A percentile compares a stretch with the other conserved stretches of the same genome.
Conservation (phyloP, 345 rosid species). For the Aegle marmelos region DNA sequence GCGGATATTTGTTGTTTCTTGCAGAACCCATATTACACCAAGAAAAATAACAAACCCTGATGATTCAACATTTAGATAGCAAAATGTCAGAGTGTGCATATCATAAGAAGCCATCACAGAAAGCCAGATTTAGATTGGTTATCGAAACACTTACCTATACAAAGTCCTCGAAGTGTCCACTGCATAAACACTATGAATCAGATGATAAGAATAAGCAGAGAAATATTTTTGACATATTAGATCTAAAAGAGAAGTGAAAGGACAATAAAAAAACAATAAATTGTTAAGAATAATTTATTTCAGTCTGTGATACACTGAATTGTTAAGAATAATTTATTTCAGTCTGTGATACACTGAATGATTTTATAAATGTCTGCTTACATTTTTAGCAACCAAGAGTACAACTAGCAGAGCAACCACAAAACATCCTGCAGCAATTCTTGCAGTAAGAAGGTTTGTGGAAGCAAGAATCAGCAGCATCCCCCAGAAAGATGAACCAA, state of each 20-base stretch:
- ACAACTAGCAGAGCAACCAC: constrained; percentile 48
- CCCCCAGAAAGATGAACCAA: constrained; percentile 74
- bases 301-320: neutral
- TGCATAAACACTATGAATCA: constrained; percentile 27
- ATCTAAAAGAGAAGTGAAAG: neutral
- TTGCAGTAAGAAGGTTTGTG: constrained; percentile 56
- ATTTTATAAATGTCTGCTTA: constrained; percentile 21
- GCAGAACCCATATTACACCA: constrained; percentile 56
- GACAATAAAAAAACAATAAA: neutral
- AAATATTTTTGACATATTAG: neutral
- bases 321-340: neutral
- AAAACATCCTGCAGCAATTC: constrained; percentile 69
- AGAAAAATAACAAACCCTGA: constrained; percentile 60
- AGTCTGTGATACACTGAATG: neutral
- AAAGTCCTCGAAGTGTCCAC: constrained; percentile 78
- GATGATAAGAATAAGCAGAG: constrained; percentile 7
- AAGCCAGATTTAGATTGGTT: constrained; percentile 2
- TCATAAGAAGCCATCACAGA: neutral
- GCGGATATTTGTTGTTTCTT: constrained; percentile 53
- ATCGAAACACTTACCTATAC: constrained; percentile 49
- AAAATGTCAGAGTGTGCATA: constrained; percentile 3
- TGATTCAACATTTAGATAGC: constrained; percentile 12
- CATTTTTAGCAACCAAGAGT: constrained; percentile 61
- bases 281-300: neutral
- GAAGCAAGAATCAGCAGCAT: constrained; percentile 69